These are phyloP conservation scores for Elaeagnus macrophylla DNA, from an alignment of 306 rosid genomes.

Conservation along the genomic window DNA sequence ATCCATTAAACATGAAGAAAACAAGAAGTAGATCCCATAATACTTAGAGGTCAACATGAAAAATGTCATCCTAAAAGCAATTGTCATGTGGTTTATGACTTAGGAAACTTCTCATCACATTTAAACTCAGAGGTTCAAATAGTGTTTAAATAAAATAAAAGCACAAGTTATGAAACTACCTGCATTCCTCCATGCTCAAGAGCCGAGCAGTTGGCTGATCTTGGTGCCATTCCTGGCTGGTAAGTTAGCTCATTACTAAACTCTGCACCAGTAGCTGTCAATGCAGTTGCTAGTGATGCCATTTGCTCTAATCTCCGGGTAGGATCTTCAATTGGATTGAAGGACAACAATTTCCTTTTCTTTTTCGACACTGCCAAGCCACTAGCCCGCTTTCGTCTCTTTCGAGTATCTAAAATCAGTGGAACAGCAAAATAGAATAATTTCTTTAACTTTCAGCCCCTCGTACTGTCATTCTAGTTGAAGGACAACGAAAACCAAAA, in stretches of 20 bases:
- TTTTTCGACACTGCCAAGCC: constrained; percentile 51
- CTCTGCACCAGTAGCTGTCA: constrained; percentile 57
- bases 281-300: constrained; percentile 88
- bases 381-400: constrained; percentile 47
- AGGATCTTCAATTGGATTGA: constrained; percentile 49
- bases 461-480: neutral
- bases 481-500: neutral
- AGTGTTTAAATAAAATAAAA: neutral
- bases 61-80: too few relatives aligned
- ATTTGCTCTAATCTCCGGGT: constrained; percentile 66
- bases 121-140: neutral
- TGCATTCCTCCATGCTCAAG: constrained; percentile 87
- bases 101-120: too few relatives aligned
- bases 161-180: constrained; percentile 27
- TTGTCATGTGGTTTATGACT: too few relatives aligned
- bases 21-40: neutral
- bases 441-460: neutral
- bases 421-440: constrained; percentile 1
- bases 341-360: constrained; percentile 57
- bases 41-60: neutral
- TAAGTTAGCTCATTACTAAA: constrained; percentile 69
- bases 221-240: constrained; percentile 64
- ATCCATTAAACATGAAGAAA: neutral
- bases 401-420: constrained; percentile 34
- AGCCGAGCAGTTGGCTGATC: constrained; percentile 54